Base-by-base conservation (phyloP, 1,284 basidiomycete genomes). In the Amylostereum areolatum region DNA sequence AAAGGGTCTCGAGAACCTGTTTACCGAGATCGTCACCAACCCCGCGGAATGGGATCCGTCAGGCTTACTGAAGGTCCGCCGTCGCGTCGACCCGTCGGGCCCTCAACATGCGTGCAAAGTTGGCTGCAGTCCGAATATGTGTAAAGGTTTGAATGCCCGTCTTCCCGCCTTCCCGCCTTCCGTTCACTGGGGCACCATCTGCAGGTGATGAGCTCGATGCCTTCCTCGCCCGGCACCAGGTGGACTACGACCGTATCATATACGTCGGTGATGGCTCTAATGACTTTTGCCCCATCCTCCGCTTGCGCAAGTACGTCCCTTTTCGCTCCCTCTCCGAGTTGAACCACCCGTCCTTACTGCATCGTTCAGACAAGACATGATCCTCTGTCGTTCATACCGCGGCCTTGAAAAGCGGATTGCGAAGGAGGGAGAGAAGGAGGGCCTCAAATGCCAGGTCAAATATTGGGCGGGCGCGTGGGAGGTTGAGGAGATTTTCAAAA, bases 51-150 rank as follows among this genome's bases (percentile, higher is more conserved):
- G 92, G 82, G 75, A 81, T 44, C 64, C 71, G 0, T 78, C 79
- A 2, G 86, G 92, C 45, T 74, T 89, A 7, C 82, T 99, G 50
- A 81, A 86, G 53, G 72, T 99, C 48, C 75, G 78, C 29, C 78
- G 95, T 25, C 79, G 88, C 41, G 73, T 98, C 36, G 83, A 86
- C 47, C 86, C 89, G 11, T 64, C 73, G 37, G 85, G 81, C 1
- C 81, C 83, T 4, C 94, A 95, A 59, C 97, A 99, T 66, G 65
- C 62, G 2, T 99, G 96, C 70, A 75, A 72, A 46, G 77, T 97
- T 47, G 96, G 96, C 11, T 99, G 96, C 73, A 85, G 85, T 51
- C 80, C 89, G 8, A 99, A 99, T 72, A 97, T 99, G 94, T 99
- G 96, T 77, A 99, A 99, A 77, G 96, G 90, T 84, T 33, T 50